Conservation (phyloP, 2,329 filamentous ascomycete genomes). For the Nemania diffusa region DNA sequence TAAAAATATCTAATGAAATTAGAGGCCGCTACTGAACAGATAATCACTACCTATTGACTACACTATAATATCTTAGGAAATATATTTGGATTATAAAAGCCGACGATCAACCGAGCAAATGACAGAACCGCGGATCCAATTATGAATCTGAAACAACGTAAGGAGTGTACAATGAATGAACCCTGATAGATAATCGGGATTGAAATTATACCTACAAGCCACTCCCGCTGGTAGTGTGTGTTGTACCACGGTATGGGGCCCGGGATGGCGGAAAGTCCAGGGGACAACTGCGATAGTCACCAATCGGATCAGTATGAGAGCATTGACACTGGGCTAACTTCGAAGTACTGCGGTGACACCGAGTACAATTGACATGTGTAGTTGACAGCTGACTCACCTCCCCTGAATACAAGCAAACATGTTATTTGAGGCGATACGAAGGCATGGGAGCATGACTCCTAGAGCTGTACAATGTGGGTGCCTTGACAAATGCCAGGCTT, state of each 20-base stretch:
- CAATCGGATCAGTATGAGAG: no score
- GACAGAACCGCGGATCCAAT: neutral
- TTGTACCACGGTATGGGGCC: no score
- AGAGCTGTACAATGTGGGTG: neutral
- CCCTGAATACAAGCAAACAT: neutral
- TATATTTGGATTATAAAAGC: neutral
- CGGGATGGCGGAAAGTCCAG: no score
- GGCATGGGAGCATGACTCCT: no score
- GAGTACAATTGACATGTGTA: no score
- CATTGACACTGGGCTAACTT: no score
- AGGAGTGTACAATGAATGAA: neutral
- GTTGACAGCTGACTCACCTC: no score
- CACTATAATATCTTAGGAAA: neutral
- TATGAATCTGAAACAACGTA: conserved; percentile 1
- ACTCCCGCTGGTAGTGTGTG: no score
- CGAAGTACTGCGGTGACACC: no score
- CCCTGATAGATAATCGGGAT: no score
- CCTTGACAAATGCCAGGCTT: neutral
- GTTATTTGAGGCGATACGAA: neutral
- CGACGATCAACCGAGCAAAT: neutral
- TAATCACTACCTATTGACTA: neutral
- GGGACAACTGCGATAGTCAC: no score
- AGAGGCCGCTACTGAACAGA: neutral
- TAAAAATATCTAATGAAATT: neutral
- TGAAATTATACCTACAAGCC: no score